Evolutionary conservation across 1,284 basidiomycete genomes (phyloP).

Genomic region (Singerocomus rubriflavus): DNA sequence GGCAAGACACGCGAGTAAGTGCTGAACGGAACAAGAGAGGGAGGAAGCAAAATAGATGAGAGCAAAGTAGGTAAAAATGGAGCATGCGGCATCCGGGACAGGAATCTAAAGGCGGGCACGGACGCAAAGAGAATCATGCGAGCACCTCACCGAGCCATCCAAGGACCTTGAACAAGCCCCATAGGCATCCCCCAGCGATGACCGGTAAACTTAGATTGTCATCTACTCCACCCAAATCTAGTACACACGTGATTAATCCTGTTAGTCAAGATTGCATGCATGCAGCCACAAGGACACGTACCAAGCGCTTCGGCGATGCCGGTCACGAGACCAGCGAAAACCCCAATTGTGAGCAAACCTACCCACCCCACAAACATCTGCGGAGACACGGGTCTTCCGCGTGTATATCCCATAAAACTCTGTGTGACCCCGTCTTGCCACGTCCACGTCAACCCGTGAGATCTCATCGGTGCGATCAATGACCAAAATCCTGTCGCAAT

Average conservation of each 20-base stretch:
- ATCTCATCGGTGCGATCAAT: conserved; percentile 48
- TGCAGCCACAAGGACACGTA: conserved; percentile 38
- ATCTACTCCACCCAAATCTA: conserved; percentile 86
- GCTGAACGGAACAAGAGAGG: not conserved
- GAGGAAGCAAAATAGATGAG: not conserved
- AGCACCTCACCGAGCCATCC: conserved; percentile 27
- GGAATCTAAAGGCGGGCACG: not conserved
- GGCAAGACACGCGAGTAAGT: not conserved
- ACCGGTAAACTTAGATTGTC: conserved; percentile 95
- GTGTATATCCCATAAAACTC: conserved; percentile 15
- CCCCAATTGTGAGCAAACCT: conserved; percentile 56
- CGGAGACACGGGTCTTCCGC: not conserved
- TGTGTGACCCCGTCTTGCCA: conserved; percentile 45
- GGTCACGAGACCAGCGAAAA: conserved; percentile 73
- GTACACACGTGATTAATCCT: conserved; percentile 18
- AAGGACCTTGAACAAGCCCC: conserved; percentile 59
- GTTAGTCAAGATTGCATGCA: conserved; percentile 3
- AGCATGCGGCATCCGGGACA: not conserved
- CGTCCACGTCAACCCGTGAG: conserved; percentile 48
- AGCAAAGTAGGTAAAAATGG: not conserved
- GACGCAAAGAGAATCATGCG: conserved; percentile 7
- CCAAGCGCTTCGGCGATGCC: conserved; percentile 84
- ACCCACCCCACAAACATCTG: conserved; percentile 41
- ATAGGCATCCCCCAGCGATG: conserved; percentile 81
- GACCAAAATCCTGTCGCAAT: conserved; percentile 83